Conservation (phyloP, 306 rosid species). For the Dryas drummondii region DNA sequence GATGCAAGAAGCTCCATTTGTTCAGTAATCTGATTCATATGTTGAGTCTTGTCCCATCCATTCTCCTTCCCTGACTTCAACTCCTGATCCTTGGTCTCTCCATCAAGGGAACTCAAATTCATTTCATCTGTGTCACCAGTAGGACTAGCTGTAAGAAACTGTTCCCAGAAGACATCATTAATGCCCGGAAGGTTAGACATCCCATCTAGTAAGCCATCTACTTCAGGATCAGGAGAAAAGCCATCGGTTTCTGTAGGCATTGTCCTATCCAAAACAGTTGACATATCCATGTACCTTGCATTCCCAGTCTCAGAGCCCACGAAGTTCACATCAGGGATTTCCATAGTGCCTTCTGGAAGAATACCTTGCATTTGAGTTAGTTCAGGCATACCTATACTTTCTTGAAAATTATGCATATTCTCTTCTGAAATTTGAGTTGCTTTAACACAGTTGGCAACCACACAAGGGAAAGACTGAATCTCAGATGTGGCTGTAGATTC, state of each 20-base stretch:
- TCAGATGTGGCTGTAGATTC: conserved; percentile 37
- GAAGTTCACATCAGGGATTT: conserved; percentile 35
- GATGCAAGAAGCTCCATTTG: conserved; percentile 69
- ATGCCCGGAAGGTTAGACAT: conserved; percentile 58
- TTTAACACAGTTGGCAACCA: conserved; percentile 27
- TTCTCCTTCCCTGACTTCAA: conserved; percentile 33
- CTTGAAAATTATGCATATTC: conserved; percentile 28
- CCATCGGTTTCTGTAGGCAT: conserved; percentile 33
- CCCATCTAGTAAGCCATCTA: conserved; percentile 34
- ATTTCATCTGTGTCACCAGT: conserved; percentile 51
- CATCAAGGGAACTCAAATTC: conserved; percentile 42
- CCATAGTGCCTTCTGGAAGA: conserved; percentile 32
- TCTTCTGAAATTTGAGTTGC: conserved; percentile 35
- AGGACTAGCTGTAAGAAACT: conserved; percentile 41
- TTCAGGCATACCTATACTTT: conserved; percentile 35
- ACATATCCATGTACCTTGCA: conserved; percentile 41
- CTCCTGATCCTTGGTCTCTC: conserved; percentile 40
- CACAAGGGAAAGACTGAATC: conserved; percentile 37
- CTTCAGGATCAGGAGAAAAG: conserved; percentile 41
- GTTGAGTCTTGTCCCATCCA: conserved; percentile 47
- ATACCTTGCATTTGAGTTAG: conserved; percentile 38
- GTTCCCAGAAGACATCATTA: conserved; percentile 70
- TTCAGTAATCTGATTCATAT: conserved; percentile 53
- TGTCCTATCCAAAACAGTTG: conserved; percentile 49
- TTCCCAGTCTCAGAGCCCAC: conserved; percentile 34